Conservation (phyloP, 2,329 filamentous ascomycete species). For the Fusarium xylarioides region DNA sequence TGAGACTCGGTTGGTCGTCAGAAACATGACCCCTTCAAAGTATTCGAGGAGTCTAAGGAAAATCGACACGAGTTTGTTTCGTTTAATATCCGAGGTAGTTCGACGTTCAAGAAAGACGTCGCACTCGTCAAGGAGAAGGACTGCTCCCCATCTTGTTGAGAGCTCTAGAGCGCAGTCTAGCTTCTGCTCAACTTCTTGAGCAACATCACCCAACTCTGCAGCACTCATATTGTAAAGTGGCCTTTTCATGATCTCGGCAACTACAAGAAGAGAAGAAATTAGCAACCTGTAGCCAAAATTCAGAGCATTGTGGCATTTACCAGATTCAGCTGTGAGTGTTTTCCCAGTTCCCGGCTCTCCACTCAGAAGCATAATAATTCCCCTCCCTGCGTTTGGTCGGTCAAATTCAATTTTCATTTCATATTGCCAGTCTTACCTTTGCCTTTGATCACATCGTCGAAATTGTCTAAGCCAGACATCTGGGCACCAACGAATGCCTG, state of each 20-base stretch:
- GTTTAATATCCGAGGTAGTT: not conserved
- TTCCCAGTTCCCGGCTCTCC: constrained; percentile 16
- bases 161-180: constrained; percentile 9
- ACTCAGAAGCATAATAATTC: constrained; percentile 14
- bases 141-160: constrained; percentile 16
- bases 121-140: constrained; percentile 9
- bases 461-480: constrained; percentile 4
- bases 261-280: not conserved
- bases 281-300: not conserved
- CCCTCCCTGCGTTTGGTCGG: not conserved
- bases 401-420: not conserved
- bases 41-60: constrained; percentile 11
- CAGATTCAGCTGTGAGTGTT: constrained; percentile 17
- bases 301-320: not conserved
- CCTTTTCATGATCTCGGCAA: constrained; percentile 16
- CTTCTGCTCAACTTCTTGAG: not conserved
- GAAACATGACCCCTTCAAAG: constrained; percentile 19
- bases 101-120: constrained; percentile 12
- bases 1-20: constrained; percentile 4
- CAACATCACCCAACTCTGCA: constrained; percentile 1
- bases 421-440: not conserved
- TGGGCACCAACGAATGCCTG: constrained; percentile 6
- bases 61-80: constrained; percentile 16
- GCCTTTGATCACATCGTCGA: constrained; percentile 9
- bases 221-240: constrained; percentile 13